Evolutionary conservation across 305 asterid species (phyloP).

Genomic region (Rubia peregrina): DNA sequence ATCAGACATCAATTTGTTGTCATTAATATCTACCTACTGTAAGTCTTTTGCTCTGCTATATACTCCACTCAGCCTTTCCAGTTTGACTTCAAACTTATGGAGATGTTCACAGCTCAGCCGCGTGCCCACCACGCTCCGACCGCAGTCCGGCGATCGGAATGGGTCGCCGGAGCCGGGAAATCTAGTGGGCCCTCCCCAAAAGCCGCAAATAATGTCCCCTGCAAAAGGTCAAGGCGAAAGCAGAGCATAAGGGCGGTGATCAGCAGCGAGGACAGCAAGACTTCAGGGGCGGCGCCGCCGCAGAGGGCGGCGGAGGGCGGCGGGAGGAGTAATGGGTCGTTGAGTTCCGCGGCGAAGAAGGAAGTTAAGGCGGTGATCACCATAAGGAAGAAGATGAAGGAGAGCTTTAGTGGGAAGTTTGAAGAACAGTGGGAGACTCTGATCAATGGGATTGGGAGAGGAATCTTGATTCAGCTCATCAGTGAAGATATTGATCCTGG

Average conservation of each 20-base stretch:
- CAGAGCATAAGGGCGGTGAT: conserved; percentile 44
- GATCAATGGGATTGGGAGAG: conserved; percentile 70
- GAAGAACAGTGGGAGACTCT: conserved; percentile 72
- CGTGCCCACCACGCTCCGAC: conserved; percentile 22
- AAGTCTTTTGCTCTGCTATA: not conserved
- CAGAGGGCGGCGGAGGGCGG: conserved; percentile 26
- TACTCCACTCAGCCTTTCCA: not conserved
- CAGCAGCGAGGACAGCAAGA: conserved; percentile 62
- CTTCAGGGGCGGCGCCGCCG: conserved; percentile 23
- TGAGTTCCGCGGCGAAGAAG: conserved; percentile 25
- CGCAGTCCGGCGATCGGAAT: conserved; percentile 33
- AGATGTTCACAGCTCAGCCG: conserved; percentile 60
- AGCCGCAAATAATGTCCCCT: conserved; percentile 13
- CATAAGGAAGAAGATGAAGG: conserved; percentile 73
- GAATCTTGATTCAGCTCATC: conserved; percentile 65
- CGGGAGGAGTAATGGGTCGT: conserved; percentile 18
- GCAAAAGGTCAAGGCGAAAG: conserved; percentile 20
- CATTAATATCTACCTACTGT: no score
- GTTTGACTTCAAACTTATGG: not conserved
- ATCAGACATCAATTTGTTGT: not conserved
- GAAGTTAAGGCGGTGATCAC: conserved; percentile 69
- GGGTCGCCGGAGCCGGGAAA: conserved; percentile 22
- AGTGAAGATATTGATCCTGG: conserved; percentile 69
- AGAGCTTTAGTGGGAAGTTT: conserved; percentile 48
- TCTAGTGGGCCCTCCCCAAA: conserved; percentile 13